Base-by-base conservation (phyloP, 2,329 filamentous ascomycete species). In the Paramyrothecium sp. region DNA sequence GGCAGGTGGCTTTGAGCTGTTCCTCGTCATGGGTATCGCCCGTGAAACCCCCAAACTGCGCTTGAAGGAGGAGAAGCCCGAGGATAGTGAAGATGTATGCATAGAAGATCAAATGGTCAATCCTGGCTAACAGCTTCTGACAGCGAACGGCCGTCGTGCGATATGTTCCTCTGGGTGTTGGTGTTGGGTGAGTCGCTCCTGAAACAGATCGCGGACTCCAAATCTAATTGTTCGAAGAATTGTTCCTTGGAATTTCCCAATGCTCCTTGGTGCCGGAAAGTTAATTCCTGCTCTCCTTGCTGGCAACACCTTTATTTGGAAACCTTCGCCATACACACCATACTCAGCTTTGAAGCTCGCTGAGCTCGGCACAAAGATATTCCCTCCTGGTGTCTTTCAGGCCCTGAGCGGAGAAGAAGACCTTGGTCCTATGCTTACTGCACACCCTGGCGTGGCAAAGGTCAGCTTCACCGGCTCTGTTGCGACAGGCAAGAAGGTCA, bases 401-500 rank as follows among this genome's bases (percentile, higher is more conserved):
- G 81, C 76, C 1, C 70, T 89, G 2, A 82, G 80, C 55, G 86
- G 86, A 16, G 82, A 83, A 53, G 85, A 88, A 60, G 73, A 78
- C 56, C 79, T 89, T 12, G 86, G 85, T 7, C 83, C 81, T 1
- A 78, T 76, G 77, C 71, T 89, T 58, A 86, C 83, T 0, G 67
- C 66, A 16, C 85, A 89, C 65, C 82, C 83, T 0, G 82, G 75
- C 46, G 78, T 88, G 55, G 77, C 79, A 58, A 88, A 86, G 75
- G 81, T 89, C 70, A 78, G 75, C 66, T 88, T 89, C 72, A 88
- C 86, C 0, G 85, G 86, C 10, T 86, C 82, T 16, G 82, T 76
- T 44, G 75, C 75, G 1, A 86, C 82, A 0, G 85, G 85, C 12
- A 87, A 86, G 75, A 81, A 78, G 68, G 79, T 88, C 62, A 82